Conservation (phyloP, 2,329 filamentous ascomycete genomes). For the Chalaropsis thielavioides region DNA sequence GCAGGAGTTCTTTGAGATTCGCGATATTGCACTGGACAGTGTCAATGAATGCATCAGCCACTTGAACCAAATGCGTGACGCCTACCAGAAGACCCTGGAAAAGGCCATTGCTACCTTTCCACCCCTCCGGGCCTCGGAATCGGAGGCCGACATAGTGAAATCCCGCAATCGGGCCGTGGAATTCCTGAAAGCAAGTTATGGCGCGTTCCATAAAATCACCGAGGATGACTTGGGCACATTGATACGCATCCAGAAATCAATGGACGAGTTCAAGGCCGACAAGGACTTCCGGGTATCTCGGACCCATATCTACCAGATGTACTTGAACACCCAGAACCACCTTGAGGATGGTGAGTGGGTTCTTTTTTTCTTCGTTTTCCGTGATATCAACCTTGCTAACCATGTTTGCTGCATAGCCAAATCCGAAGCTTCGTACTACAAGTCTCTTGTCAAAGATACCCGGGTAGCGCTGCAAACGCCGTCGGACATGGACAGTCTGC, state of each 20-base stretch:
- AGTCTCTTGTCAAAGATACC: neutral
- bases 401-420: neutral
- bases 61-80: neutral
- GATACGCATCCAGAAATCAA: neutral
- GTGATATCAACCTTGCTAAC: neutral
- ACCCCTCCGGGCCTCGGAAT: neutral
- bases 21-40: neutral
- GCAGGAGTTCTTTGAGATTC: neutral
- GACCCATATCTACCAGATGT: neutral
- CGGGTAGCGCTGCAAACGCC: neutral
- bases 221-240: neutral
- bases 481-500: neutral
- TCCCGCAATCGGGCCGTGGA: neutral
- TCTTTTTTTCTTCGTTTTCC: neutral
- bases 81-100: neutral
- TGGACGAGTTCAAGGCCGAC: neutral
- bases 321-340: neutral
- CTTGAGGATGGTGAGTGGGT: constrained; percentile 1
- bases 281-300: neutral
- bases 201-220: neutral
- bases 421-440: neutral
- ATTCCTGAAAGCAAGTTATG: neutral
- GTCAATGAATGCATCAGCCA: neutral
- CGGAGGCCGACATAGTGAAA: neutral
- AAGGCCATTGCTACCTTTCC: neutral